Conservation (phyloP, 1,284 basidiomycete species). For the Irpex sp. region DNA sequence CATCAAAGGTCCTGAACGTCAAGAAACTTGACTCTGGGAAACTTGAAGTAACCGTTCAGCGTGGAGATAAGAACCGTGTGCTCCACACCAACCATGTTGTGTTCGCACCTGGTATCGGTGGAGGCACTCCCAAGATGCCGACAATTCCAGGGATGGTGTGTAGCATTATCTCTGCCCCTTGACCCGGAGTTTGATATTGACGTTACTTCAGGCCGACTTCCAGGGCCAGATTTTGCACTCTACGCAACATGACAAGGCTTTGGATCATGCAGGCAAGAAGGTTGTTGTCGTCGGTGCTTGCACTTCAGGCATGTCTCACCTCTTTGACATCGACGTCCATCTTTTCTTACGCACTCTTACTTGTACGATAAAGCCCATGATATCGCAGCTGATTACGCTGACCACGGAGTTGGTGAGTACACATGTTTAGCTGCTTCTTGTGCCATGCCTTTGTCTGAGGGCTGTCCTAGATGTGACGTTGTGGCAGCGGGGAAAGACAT, state of each 20-base stretch:
- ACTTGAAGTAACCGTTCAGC: constrained; percentile 46
- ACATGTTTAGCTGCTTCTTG: neutral
- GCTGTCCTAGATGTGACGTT: constrained; percentile 48
- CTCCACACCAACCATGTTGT: constrained; percentile 51
- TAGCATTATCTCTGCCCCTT: neutral
- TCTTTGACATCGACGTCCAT: neutral
- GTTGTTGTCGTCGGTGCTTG: constrained; percentile 60
- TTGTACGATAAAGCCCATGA: constrained; percentile 27
- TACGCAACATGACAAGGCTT: constrained; percentile 42
- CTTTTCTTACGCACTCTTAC: neutral
- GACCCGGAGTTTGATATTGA: no score
- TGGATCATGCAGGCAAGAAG: constrained; percentile 52
- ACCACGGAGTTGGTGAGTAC: constrained; percentile 32
- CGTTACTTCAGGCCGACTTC: constrained; percentile 40
- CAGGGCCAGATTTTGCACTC: constrained; percentile 57
- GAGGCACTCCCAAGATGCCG: constrained; percentile 41
- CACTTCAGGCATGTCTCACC: constrained; percentile 42
- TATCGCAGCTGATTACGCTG: constrained; percentile 34
- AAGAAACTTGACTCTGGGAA: constrained; percentile 34
- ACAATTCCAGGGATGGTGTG: constrained; percentile 33
- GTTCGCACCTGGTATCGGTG: constrained; percentile 53
- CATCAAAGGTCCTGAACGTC: constrained; percentile 37
- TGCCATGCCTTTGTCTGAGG: neutral
- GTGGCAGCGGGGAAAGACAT: constrained; percentile 61
- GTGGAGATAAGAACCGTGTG: constrained; percentile 32